Evolutionary conservation across 163 green algal genomes (phyloP).

Genomic region (Trebouxiophyceae sp.): DNA sequence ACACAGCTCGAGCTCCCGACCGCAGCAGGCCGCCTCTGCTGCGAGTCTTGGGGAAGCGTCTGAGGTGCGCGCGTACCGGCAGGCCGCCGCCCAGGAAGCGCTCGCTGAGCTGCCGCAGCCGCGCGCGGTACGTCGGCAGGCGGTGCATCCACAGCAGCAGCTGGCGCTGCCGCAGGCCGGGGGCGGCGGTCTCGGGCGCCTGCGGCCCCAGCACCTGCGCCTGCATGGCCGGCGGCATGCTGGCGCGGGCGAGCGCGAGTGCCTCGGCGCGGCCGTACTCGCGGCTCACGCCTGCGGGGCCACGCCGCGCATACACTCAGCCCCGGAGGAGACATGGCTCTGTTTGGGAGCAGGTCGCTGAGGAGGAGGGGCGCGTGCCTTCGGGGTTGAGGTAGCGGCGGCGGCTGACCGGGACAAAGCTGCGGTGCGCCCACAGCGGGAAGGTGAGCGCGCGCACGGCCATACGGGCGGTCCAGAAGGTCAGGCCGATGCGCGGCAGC

Average conservation of each 20-base stretch:
- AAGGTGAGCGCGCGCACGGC: neutral
- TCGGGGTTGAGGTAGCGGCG: slow-evolving; percentile 5
- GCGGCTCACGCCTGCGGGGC: neutral
- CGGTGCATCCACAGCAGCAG: slow-evolving; percentile 18
- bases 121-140: slow-evolving; percentile 16
- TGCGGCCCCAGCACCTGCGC: too few relatives aligned
- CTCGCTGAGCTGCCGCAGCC: slow-evolving; percentile 12
- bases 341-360: neutral
- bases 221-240: too few relatives aligned
- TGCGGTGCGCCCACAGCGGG: neutral
- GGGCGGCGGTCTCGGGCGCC: too few relatives aligned
- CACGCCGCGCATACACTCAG: too few relatives aligned
- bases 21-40: too few relatives aligned
- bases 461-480: neutral
- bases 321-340: too few relatives aligned
- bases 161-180: neutral
- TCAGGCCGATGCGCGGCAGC: neutral
- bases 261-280: neutral
- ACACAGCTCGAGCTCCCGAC: neutral
- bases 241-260: neutral
- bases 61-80: too few relatives aligned
- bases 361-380: neutral
- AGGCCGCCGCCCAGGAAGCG: neutral
- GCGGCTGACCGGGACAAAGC: slow-evolving; percentile 2
- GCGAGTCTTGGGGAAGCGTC: too few relatives aligned